Percentiles rank a stretch among this genome's conserved stretches.
phyloP scores from a whole-genome alignment of 345 rosid genomes.

The Populus euphratica region DNA sequence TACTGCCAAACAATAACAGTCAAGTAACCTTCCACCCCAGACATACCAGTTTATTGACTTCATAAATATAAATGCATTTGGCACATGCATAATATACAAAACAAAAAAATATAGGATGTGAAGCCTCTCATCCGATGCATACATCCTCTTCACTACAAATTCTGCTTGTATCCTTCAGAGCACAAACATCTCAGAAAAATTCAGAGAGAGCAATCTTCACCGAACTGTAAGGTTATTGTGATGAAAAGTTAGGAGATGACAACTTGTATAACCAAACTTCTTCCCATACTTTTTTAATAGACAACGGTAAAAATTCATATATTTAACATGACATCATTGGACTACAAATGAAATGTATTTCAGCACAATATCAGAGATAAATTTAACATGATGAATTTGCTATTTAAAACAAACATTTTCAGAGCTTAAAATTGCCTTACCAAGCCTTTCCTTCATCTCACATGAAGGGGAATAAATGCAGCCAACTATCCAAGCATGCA shows the following conservation, averaged over 20 bases:
- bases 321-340: background rate
- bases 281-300: background rate
- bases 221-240: background rate
- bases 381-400: background rate
- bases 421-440: background rate
- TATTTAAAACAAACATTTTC: background rate
- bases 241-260: background rate
- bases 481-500: background rate
- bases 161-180: background rate
- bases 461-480: background rate
- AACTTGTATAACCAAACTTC: background rate
- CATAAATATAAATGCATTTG: background rate
- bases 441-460: conserved; percentile 14
- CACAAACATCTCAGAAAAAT: background rate
- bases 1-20: background rate
- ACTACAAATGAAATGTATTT: background rate
- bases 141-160: background rate
- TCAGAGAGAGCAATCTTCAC: background rate
- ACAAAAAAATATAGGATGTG: background rate
- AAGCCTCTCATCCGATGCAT: background rate
- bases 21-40: background rate
- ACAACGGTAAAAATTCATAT: background rate
- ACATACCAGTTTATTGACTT: background rate
- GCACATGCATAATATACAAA: background rate
- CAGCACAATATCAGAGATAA: background rate